Evolutionary conservation across 2,329 filamentous ascomycete genomes (phyloP), one percentile per base, ranked within the genome.

Genomic region (Aspergillus caelatus): DNA sequence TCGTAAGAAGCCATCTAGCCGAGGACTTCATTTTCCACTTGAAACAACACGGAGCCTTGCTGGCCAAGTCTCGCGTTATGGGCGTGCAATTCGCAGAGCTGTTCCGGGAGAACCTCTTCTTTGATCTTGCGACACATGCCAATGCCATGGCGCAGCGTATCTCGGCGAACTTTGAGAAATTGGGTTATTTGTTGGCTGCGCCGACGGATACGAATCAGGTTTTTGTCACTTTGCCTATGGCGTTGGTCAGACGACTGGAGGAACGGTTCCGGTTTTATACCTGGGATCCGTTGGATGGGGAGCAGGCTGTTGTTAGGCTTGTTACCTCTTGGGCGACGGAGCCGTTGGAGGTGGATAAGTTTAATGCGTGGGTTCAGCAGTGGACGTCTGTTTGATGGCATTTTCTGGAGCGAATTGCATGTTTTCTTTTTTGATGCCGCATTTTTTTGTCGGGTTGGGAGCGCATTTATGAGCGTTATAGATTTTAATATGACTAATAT

Each of bases 271-370:
- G 71, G 1, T 85, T 85, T 58, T 83, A 84, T 64, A 76, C 80
- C 0, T 84, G 83, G 83, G 81, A 85, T 43, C 77, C 78, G 61
- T 70, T 74, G 28, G 77, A 77, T 0, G 75, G 79, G 59, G 76
- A 74, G 9, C 68, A 72, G 54, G 78, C 78, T 0, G 78, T 83
- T 4, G 75, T 85, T 4, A 75, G 83, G 10, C 68, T 85, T 56
- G 71, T 85, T 32, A 85, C 83, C 1, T 84, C 82, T 0, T 85
- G 83, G 83, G 82, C 83, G 10, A 85, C 83, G 4, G 79, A 83
- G 16, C 66, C 67, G 3, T 63, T 69, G 19, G 75, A 83, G 71
- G 73, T 85, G 14, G 79, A 83, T 32, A 70, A 70, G 50, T 71
- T 77, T 53, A 74, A 74, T 65, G 69, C 68, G 10, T 72, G 67